Conservation (phyloP, 768 basidiomycete genomes). For the Collybiopsis confluens region DNA sequence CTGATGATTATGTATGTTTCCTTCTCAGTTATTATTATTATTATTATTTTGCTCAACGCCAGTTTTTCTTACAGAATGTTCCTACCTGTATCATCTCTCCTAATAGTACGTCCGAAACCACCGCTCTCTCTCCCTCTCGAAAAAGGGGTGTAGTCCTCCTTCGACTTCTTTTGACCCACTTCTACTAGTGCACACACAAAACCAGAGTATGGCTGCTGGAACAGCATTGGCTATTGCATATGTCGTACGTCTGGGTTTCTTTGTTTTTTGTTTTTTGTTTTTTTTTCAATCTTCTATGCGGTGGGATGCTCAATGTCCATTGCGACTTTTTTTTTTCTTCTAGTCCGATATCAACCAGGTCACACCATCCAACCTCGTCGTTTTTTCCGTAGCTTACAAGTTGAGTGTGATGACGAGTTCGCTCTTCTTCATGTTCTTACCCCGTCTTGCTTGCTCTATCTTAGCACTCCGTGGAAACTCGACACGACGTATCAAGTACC, state of each 20-base stretch:
- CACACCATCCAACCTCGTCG: conserved; percentile 43
- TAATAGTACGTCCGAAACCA: too few species aligned
- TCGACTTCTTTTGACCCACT: not conserved
- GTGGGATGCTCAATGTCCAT: not conserved
- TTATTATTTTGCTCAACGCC: not conserved
- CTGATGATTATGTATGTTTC: conserved; percentile 41
- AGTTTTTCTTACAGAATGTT: conserved; percentile 24
- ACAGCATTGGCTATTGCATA: conserved; percentile 56
- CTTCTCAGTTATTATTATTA: not conserved
- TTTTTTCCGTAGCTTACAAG: conserved; percentile 49
- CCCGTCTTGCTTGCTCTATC: not conserved
- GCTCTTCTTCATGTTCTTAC: not conserved
- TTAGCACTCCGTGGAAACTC: conserved; percentile 52
- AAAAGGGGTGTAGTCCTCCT: too few species aligned
- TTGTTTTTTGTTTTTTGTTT: too few species aligned
- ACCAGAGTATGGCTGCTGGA: conserved; percentile 46
- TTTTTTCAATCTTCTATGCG: not conserved
- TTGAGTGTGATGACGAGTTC: conserved; percentile 20
- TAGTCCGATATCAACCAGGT: conserved; percentile 45
- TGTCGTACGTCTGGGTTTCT: conserved; percentile 25
- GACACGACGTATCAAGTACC: conserved; percentile 44
- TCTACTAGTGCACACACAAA: conserved; percentile 46
- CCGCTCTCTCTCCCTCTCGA: too few species aligned
- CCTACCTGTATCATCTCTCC: conserved; percentile 41
- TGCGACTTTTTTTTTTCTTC: not conserved